Percentiles rank a stretch among this genome's conserved stretches.
Conservation (phyloP, 148 eudicot genomes). For the Vaccinium darrowii region DNA sequence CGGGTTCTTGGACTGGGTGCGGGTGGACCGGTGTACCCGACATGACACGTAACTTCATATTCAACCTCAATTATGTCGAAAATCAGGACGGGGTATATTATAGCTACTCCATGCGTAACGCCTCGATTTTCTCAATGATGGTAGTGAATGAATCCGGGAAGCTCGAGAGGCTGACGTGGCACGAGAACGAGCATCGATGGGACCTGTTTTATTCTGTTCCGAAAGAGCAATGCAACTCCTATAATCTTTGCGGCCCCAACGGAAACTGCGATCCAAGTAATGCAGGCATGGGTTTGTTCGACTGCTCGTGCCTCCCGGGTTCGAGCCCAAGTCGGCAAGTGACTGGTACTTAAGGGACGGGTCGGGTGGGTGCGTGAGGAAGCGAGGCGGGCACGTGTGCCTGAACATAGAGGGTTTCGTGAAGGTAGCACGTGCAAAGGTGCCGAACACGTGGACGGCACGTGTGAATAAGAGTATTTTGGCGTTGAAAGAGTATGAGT, state of each 20-base stretch:
- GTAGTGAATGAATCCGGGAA: background rate
- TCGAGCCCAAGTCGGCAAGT: conserved; percentile 36
- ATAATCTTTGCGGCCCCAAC: conserved; percentile 35
- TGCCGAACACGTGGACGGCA: conserved; percentile 41
- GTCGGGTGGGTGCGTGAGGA: conserved; percentile 38
- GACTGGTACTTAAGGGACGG: conserved; percentile 53
- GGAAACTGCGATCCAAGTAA: conserved; percentile 21
- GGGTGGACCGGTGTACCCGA: conserved; percentile 14
- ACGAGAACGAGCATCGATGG: conserved; percentile 29
- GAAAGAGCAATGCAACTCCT: conserved; percentile 44
- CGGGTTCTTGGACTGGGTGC: conserved; percentile 24
- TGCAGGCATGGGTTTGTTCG: conserved; percentile 25
- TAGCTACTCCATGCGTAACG: background rate
- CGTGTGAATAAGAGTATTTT: too few relatives aligned
- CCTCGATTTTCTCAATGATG: conserved; percentile 1
- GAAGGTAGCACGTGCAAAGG: conserved; percentile 34
- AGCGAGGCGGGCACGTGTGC: conserved; percentile 37
- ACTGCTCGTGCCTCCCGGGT: conserved; percentile 49
- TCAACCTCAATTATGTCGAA: too few relatives aligned
- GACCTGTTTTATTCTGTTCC: conserved; percentile 36
- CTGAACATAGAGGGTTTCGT: conserved; percentile 42
- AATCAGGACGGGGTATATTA: too few relatives aligned
- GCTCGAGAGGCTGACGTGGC: conserved; percentile 28
- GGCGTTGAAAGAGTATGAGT: too few relatives aligned
- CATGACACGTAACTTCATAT: too few relatives aligned